Evolutionary conservation across 2,329 filamentous ascomycete species (phyloP).

Genomic region (Xylaria sp.): DNA sequence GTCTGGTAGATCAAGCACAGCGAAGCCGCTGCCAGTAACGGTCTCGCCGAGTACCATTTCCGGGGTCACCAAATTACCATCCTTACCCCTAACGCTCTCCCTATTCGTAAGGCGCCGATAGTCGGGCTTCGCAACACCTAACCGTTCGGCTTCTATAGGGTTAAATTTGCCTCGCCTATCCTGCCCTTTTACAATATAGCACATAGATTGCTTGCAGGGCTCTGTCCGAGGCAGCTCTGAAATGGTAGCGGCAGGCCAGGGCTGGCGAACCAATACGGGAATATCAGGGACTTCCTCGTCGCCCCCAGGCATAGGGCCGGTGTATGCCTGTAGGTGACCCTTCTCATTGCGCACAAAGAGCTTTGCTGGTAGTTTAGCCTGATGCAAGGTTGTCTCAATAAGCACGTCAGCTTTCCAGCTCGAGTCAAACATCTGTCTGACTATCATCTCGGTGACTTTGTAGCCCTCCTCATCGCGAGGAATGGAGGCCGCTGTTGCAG

Average conservation of each 20-base stretch:
- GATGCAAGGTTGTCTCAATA: constrained; percentile 70
- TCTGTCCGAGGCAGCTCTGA: constrained; percentile 73
- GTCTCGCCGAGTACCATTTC: constrained; percentile 83
- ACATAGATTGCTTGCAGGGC: constrained; percentile 75
- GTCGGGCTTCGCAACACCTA: constrained; percentile 69
- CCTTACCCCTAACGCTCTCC: constrained; percentile 67
- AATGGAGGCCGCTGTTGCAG: background rate
- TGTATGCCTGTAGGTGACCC: constrained; percentile 74
- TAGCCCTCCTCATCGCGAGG: constrained; percentile 54
- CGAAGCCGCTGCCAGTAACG: constrained; percentile 76
- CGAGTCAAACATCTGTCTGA: constrained; percentile 83
- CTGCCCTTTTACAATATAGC: constrained; percentile 85
- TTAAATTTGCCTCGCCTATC: constrained; percentile 84
- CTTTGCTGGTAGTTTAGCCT: constrained; percentile 74
- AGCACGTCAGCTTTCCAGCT: constrained; percentile 78
- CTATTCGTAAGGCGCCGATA: constrained; percentile 72
- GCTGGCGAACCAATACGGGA: constrained; percentile 76
- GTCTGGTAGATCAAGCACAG: constrained; percentile 82
- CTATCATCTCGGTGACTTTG: constrained; percentile 67
- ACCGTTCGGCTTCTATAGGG: constrained; percentile 67
- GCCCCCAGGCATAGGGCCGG: constrained; percentile 70
- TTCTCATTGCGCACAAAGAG: constrained; percentile 75
- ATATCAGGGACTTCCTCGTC: constrained; percentile 66
- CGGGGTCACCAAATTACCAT: constrained; percentile 78
- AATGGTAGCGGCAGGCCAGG: constrained; percentile 79